These are phyloP conservation scores for Aspergillus baeticus DNA, from an alignment of 495 filamentous ascomycete species.

Conservation along the genomic window DNA sequence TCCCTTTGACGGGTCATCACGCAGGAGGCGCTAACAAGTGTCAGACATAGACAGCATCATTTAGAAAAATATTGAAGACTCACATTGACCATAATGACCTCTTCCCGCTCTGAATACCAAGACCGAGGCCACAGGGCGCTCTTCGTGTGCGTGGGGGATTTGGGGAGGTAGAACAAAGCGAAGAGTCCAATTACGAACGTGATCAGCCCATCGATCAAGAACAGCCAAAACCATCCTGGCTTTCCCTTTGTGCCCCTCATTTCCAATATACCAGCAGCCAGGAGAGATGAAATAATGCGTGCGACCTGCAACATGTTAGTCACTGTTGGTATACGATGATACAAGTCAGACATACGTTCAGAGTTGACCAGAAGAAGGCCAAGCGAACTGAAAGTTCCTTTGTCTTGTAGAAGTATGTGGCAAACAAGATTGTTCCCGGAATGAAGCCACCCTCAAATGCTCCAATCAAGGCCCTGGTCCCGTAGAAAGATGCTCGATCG, in stretches of 20 bases:
- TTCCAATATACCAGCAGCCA: conserved; percentile 51
- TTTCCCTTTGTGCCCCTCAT: conserved; percentile 49
- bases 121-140: conserved; percentile 44
- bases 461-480: conserved; percentile 29
- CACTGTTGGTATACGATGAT: not conserved
- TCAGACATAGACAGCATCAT: too few relatives aligned
- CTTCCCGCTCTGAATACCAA: conserved; percentile 55
- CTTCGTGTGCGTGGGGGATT: conserved; percentile 52
- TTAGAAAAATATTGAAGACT: too few relatives aligned
- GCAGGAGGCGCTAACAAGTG: conserved; percentile 31
- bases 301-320: conserved; percentile 25
- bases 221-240: conserved; percentile 56
- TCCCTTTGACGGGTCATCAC: conserved; percentile 56
- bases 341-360: conserved; percentile 31
- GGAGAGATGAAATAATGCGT: conserved; percentile 48
- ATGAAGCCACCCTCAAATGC: conserved; percentile 50
- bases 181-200: conserved; percentile 32
- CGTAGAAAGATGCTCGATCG: conserved; percentile 37
- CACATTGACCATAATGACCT: conserved; percentile 48
- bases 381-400: conserved; percentile 50
- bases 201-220: conserved; percentile 39
- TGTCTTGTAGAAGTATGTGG: conserved; percentile 54
- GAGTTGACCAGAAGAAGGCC: conserved; percentile 54
- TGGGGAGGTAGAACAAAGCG: conserved; percentile 35
- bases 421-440: conserved; percentile 49